Conservation (phyloP, 192 early-diverging fungal species). For the Nowakowskiella sp. region DNA sequence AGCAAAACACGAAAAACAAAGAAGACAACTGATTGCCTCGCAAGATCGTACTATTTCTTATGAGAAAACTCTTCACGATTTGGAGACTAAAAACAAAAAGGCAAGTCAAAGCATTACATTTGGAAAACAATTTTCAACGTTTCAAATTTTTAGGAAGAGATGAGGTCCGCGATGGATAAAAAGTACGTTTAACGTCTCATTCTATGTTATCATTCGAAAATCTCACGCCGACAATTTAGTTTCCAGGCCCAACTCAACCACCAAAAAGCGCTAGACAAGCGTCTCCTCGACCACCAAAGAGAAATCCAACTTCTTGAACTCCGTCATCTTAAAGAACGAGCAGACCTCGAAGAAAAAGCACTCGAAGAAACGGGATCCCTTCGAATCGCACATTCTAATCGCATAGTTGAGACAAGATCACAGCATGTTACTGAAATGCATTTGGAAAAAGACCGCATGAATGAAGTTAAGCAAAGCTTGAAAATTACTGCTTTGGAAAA, state of each 20-base stretch:
- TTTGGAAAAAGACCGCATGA: slow-evolving; percentile 16
- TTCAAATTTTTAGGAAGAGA: too few species aligned
- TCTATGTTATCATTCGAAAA: too few species aligned
- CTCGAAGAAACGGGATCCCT: slow-evolving; percentile 17
- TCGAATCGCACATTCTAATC: slow-evolving; percentile 1
- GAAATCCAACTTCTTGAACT: slow-evolving; percentile 30
- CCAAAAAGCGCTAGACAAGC: slow-evolving; percentile 24
- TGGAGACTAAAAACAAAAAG: too few species aligned
- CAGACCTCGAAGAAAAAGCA: slow-evolving; percentile 17
- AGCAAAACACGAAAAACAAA: slow-evolving; percentile 24
- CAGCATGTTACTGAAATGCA: slow-evolving; percentile 23
- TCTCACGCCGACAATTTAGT: too few species aligned
- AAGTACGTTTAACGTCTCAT: too few species aligned
- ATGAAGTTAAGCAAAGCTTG: slow-evolving; percentile 4
- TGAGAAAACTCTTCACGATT: slow-evolving; percentile 13
- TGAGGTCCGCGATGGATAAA: too few species aligned
- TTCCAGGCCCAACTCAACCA: too few species aligned
- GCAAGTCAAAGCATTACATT: too few species aligned
- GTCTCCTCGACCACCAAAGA: slow-evolving; percentile 23
- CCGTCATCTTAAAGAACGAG: slow-evolving; percentile 25
- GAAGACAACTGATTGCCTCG: slow-evolving; percentile 6
- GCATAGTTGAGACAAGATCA: slow-evolving; percentile 12
- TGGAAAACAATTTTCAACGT: too few species aligned
- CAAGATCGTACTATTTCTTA: slow-evolving; percentile 16
- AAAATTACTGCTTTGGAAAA: slow-evolving; percentile 4